A percentile compares a stretch with the other conserved stretches of the same genome.
Evolutionary conservation across 148 eudicot genomes (phyloP).

Genomic region (Chenopodium formosanum): DNA sequence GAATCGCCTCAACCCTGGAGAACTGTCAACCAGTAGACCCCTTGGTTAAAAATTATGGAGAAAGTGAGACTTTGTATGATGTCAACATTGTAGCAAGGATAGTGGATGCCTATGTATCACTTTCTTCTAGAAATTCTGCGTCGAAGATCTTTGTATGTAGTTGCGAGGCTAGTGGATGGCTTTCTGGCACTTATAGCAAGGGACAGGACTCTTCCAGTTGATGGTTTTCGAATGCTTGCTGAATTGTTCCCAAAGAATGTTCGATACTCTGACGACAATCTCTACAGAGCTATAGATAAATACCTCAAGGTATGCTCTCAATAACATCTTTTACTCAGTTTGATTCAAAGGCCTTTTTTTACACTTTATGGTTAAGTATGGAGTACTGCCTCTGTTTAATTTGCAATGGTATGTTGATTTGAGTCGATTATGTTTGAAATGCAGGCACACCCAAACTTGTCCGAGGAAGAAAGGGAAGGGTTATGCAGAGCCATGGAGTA

Average conservation of each 20-base stretch:
- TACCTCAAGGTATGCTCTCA: conserved; percentile 49
- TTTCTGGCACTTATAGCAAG: conserved; percentile 41
- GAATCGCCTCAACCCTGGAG: no score
- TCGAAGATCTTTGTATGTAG: conserved; percentile 25
- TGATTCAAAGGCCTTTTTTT: background rate
- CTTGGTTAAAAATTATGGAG: no score
- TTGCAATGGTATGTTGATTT: background rate
- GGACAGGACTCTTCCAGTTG: conserved; percentile 35
- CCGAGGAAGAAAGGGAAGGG: conserved; percentile 39
- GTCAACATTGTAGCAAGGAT: conserved; percentile 34
- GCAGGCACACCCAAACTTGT: conserved; percentile 45
- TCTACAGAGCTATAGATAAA: conserved; percentile 48
- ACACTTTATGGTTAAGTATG: background rate
- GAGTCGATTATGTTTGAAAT: background rate
- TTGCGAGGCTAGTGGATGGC: conserved; percentile 48
- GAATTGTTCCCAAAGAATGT: conserved; percentile 47
- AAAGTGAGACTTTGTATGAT: conserved; percentile 35
- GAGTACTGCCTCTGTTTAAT: no score
- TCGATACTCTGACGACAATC: conserved; percentile 42
- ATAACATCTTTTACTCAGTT: background rate
- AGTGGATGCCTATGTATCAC: conserved; percentile 38
- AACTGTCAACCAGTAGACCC: no score
- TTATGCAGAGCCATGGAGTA: conserved; percentile 41
- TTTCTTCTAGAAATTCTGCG: conserved; percentile 9
- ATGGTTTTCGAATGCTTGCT: conserved; percentile 33